Conservation (phyloP, 768 basidiomycete species). For the Suillus hirtellus region DNA sequence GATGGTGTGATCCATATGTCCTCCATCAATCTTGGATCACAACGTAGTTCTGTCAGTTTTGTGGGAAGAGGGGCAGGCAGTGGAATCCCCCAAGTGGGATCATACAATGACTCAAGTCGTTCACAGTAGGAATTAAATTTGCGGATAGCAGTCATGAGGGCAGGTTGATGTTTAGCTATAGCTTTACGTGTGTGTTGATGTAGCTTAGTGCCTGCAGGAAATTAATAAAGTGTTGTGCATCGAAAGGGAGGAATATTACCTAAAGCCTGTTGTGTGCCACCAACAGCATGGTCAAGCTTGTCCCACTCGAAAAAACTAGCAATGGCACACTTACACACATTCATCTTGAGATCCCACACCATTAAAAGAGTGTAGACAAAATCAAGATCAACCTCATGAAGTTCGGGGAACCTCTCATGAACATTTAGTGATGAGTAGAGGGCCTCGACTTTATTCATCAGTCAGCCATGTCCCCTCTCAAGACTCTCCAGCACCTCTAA, state of each 20-base stretch:
- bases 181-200: constrained; percentile 32
- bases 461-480: background rate
- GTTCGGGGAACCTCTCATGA: constrained; percentile 11
- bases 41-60: constrained; percentile 21
- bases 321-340: constrained; percentile 25
- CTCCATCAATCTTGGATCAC: constrained; percentile 31
- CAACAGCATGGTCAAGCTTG: constrained; percentile 23
- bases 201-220: constrained; percentile 25
- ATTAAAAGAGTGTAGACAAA: constrained; percentile 11
- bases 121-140: constrained; percentile 34
- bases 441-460: constrained; percentile 9
- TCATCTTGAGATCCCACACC: constrained; percentile 25
- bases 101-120: constrained; percentile 18
- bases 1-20: constrained; percentile 37
- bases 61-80: constrained; percentile 35
- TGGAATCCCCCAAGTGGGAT: constrained; percentile 29
- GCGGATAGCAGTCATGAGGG: constrained; percentile 20
- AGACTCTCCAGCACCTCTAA: constrained; percentile 22
- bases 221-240: background rate
- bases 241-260: constrained; percentile 24
- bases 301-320: constrained; percentile 30
- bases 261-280: constrained; percentile 19
- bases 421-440: constrained; percentile 17
- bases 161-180: constrained; percentile 29
- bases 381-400: constrained; percentile 9